Percentiles rank a stretch among this genome's conserved stretches.
Evolutionary conservation across 148 eudicot species (phyloP).

Genomic region (Bassia scoparia): DNA sequence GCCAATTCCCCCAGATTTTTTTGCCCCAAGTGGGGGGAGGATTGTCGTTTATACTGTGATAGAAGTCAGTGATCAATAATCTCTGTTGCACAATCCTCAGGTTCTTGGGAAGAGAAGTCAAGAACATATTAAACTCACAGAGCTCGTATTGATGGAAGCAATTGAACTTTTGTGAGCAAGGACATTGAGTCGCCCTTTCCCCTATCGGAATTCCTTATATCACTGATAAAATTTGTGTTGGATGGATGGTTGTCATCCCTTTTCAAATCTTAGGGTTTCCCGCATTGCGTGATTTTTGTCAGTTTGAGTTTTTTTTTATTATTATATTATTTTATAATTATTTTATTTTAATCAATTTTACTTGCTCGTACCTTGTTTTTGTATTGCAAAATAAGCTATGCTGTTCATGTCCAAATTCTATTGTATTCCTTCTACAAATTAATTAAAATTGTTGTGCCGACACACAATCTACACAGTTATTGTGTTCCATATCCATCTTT

Average conservation of each 20-base stretch:
- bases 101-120: conserved; percentile 81
- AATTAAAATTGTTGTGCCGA: too few species aligned
- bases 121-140: conserved; percentile 68
- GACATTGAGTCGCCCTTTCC: conserved; percentile 90
- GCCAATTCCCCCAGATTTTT: conserved; percentile 72
- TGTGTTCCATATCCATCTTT: too few species aligned
- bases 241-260: conserved; percentile 79
- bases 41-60: conserved; percentile 69
- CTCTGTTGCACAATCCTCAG: conserved; percentile 79
- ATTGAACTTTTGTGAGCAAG: conserved; percentile 88
- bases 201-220: conserved; percentile 70
- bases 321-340: not conserved
- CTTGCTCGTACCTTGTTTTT: too few species aligned
- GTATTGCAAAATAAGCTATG: too few species aligned
- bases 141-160: conserved; percentile 91
- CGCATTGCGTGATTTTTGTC: conserved; percentile 79
- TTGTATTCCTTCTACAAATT: too few species aligned
- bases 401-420: too few species aligned
- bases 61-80: conserved; percentile 87
- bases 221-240: conserved; percentile 97
- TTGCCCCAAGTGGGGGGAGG: conserved; percentile 99
- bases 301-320: conserved; percentile 38
- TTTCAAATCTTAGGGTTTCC: conserved; percentile 83
- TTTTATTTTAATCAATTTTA: too few species aligned
- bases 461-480: too few species aligned